A percentile compares a stretch with the other conserved stretches of the same genome.
Conservation (phyloP, 106 monocot genomes). For the Dioscorea alata region DNA sequence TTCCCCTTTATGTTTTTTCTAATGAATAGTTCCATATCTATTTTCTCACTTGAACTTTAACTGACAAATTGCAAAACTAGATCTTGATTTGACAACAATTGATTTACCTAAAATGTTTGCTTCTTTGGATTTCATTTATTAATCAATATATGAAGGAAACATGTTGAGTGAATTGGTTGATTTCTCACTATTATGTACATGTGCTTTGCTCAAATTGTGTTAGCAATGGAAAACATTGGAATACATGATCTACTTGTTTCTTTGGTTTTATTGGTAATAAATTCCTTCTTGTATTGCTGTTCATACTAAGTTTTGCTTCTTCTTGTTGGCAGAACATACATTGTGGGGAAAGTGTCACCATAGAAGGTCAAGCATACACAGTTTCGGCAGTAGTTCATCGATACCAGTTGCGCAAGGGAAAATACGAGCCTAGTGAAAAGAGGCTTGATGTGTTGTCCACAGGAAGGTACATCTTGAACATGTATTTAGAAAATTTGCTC, state of each 20-base stretch:
- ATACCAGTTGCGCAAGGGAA: conserved; percentile 85
- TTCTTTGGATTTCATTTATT: not conserved
- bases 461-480: conserved; percentile 81
- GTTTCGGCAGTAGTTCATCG: conserved; percentile 76
- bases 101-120: too few species aligned
- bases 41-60: too few species aligned
- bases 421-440: conserved; percentile 90
- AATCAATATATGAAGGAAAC: not conserved
- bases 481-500: conserved; percentile 72
- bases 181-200: not conserved
- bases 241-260: not conserved
- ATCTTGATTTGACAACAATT: too few species aligned
- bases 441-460: conserved; percentile 86
- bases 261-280: not conserved
- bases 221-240: not conserved
- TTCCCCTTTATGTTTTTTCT: too few species aligned
- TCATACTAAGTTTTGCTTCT: not conserved
- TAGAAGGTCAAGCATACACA: conserved; percentile 78
- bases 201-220: not conserved
- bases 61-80: too few species aligned
- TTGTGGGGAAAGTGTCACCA: conserved; percentile 84
- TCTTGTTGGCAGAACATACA: conserved; percentile 60
- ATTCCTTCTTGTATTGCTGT: not conserved
- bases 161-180: not conserved
- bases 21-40: too few species aligned